phyloP scores from a whole-genome alignment of 495 filamentous ascomycete genomes.

The Xylaria grammica region DNA sequence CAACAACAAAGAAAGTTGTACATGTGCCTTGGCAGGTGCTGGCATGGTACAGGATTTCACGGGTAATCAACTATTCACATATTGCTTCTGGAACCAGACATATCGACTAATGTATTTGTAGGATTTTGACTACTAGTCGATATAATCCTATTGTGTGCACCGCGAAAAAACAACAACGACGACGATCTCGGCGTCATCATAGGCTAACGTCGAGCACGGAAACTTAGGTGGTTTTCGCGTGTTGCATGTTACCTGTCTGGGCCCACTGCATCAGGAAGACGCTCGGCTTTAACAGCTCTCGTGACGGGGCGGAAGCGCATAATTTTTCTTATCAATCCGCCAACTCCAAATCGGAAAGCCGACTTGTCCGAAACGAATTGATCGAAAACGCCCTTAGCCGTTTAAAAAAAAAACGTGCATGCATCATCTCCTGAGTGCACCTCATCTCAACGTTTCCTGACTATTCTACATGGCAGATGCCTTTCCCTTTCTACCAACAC shows the following conservation, averaged over 20 bases:
- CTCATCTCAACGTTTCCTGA: neutral
- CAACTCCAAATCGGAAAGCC: slow-evolving; percentile 1
- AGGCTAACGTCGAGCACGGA: neutral
- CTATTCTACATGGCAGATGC: slow-evolving; percentile 21
- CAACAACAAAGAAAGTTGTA: no score
- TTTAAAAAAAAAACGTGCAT: neutral
- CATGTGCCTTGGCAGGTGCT: neutral
- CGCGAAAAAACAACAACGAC: neutral
- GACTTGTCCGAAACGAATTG: slow-evolving; percentile 5
- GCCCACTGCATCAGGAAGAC: slow-evolving; percentile 12
- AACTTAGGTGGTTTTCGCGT: neutral
- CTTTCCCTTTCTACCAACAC: neutral
- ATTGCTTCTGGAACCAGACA: neutral
- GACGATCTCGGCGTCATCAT: neutral
- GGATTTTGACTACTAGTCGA: slow-evolving; percentile 1
- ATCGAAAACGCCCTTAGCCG: slow-evolving; percentile 8
- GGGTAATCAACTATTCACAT: slow-evolving; percentile 1
- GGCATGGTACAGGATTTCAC: neutral
- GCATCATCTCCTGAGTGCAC: neutral
- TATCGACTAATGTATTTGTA: slow-evolving; percentile 11
- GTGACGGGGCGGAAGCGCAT: neutral
- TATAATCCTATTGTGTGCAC: slow-evolving; percentile 11
- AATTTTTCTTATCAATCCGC: neutral
- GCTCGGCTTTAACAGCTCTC: neutral
- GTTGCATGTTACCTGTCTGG: neutral